Conservation (phyloP, 169 alveolate genomes). For the Theileria annulata region DNA sequence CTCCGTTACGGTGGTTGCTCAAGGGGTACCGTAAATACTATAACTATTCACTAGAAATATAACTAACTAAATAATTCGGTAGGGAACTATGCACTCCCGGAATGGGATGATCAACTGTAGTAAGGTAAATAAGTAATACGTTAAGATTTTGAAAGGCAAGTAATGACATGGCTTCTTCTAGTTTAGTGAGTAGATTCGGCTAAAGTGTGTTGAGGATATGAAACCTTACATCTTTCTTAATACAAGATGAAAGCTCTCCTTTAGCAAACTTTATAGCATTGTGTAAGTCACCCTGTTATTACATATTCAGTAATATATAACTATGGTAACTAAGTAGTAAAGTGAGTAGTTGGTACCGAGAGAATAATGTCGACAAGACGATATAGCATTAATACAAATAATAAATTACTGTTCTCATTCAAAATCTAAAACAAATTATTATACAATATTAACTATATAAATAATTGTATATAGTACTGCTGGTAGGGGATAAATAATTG, state of each 20-base stretch:
- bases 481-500: not conserved
- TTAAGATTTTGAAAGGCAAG: conserved; percentile 36
- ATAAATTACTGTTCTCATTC: conserved; percentile 37
- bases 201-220: conserved; percentile 26
- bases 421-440: conserved; percentile 18
- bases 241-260: conserved; percentile 29
- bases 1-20: too few relatives aligned
- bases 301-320: not conserved
- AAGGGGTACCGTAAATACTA: too few relatives aligned
- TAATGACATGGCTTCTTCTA: conserved; percentile 60
- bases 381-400: conserved; percentile 27
- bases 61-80: too few relatives aligned
- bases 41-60: not conserved
- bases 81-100: too few relatives aligned
- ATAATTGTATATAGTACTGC: not conserved
- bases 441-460: not conserved
- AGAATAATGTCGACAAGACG: conserved; percentile 42
- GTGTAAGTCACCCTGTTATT: conserved; percentile 29
- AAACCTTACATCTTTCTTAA: conserved; percentile 26
- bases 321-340: not conserved
- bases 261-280: conserved; percentile 49
- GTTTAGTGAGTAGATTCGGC: conserved; percentile 12
- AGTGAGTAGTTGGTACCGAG: conserved; percentile 3
- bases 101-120: too few relatives aligned
- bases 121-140: not conserved